Evolutionary conservation across 202 grass and related monocot species (phyloP), one percentile per base, ranked within the genome.

Genomic region (Setaria italica): DNA sequence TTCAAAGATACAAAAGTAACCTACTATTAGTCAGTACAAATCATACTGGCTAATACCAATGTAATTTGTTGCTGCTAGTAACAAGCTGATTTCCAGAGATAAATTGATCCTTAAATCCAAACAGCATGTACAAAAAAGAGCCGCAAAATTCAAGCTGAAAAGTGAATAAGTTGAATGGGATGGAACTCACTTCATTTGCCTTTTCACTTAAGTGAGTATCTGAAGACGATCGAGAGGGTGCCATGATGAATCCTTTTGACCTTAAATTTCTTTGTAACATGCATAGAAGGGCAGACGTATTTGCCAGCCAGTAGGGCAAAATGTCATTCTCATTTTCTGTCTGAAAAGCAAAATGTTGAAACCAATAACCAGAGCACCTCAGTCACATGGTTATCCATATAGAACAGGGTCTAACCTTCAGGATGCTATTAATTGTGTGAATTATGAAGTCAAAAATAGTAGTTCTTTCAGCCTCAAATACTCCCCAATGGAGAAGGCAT

Each of bases 361-460:
- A 49, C 54, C 86, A 87, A 63, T 80, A 84, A 89, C 25, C 13
- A 91, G 35, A 39, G 9, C 25, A 62, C 9, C 56, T 74, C 63
- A 9, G 19, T 67, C 20, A 51, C 19, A 82, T 17, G 34, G 19
- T 63, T 49, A 87, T 77, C 56, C 16, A 85, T 59, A 72, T 49
- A 82, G 35, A 84, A 79, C 20, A 83, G 6, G 25, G 71, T 30
- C 37, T 54, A 88, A 97, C 94, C 94, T 94, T 90, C 48, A 97
- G 60, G 78, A 86, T 82, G 73, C 79, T 59, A 82, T 94, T 97
- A 63, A 94, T 87, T 79, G 86, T 88, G 76, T 90, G 86, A 85
- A 97, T 94, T 89, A 97, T 92, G 62, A 90, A 94, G 82, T 97
- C 94, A 74, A 97, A 97, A 84, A 91, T 92, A 56, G 82, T 82